Evolutionary conservation across 768 basidiomycete genomes (phyloP), one percentile per base, ranked within the genome.

Genomic region (Leccinum longicurvipes): DNA sequence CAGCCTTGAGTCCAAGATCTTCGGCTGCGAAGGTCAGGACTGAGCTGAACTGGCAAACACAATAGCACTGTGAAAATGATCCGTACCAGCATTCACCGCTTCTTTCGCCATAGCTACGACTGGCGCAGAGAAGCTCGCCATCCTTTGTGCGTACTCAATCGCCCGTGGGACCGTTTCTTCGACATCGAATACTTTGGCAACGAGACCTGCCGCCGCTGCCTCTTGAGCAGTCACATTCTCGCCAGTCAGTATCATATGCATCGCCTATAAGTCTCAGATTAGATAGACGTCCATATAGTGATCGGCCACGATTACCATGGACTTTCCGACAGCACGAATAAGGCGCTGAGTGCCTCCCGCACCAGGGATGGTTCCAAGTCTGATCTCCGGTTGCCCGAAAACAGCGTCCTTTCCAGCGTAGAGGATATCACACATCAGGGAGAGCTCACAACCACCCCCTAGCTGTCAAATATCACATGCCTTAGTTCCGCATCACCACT

Each of bases 321-420:
- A 91, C 72, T 97, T 97, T 36, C 95, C 95, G 60, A 97, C 81
- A 8, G 87, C 80, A 54, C 79, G 83, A 19, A 90, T 85, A 48
- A 98, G 83, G 34, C 95, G 88, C 66, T 98, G 95, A 0, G 93
- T 92, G 9, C 95, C 95, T 50, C 95, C 95, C 10, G 87, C 92
- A 9, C 95, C 95, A 21, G 95, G 93, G 67, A 98, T 95, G 54
- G 91, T 87, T 52, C 94, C 95, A 34, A 97, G 81, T 64, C 89
- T 94, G 73, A 98, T 92, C 70, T 98, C 96, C 12, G 96, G 96
- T 67, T 96, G 95, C 17, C 93, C 93, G 67, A 98, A 98, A 56
- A 84, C 83, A 12, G 96, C 94, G 23, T 80, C 88, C 2, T 89
- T 86, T 8, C 91, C 87, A 11, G 91, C 92, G 55, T 95, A 84